Evolutionary conservation across 352 stramenopile genomes (phyloP).

Genomic region (Phytophthora megakarya): DNA sequence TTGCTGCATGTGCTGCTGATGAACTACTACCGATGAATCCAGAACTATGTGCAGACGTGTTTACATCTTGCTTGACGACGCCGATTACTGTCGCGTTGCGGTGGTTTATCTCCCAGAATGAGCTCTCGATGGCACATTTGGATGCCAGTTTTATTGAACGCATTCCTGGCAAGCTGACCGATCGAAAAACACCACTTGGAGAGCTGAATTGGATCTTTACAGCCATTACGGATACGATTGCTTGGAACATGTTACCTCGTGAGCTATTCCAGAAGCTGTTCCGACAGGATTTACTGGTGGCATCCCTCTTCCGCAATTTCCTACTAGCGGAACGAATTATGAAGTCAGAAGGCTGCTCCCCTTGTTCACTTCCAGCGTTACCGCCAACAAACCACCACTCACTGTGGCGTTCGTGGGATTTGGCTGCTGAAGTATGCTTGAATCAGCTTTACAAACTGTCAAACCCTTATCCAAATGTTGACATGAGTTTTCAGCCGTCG

Average conservation of each 20-base stretch:
- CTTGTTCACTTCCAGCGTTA: conserved; percentile 93
- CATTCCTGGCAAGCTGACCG: conserved; percentile 92
- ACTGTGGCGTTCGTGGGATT: conserved; percentile 98
- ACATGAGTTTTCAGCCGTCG: conserved; percentile 83
- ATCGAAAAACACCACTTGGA: conserved; percentile 94
- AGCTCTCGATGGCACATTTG: conserved; percentile 87
- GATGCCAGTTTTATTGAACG: conserved; percentile 88
- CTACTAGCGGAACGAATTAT: conserved; percentile 98
- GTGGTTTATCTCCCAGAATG: conserved; percentile 97
- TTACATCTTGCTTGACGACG: conserved; percentile 99
- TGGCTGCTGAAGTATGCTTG: conserved; percentile 98
- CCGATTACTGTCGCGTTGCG: conserved; percentile 98
- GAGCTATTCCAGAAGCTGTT: conserved; percentile 99
- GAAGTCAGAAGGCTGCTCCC: conserved; percentile 83
- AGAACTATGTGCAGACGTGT: conserved; percentile 98
- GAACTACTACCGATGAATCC: conserved; percentile 97
- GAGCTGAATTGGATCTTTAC: conserved; percentile 99
- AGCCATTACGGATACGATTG: conserved; percentile 99
- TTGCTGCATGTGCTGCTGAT: conserved; percentile 93
- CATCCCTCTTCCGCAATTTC: conserved; percentile 98
- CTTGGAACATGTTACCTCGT: conserved; percentile 98
- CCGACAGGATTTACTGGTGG: conserved; percentile 98
- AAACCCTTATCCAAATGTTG: conserved; percentile 65
- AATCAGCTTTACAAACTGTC: conserved; percentile 92
- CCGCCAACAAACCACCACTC: conserved; percentile 96